Conservation (phyloP, 768 basidiomycete species). For the Boletus subcaerulescens region DNA sequence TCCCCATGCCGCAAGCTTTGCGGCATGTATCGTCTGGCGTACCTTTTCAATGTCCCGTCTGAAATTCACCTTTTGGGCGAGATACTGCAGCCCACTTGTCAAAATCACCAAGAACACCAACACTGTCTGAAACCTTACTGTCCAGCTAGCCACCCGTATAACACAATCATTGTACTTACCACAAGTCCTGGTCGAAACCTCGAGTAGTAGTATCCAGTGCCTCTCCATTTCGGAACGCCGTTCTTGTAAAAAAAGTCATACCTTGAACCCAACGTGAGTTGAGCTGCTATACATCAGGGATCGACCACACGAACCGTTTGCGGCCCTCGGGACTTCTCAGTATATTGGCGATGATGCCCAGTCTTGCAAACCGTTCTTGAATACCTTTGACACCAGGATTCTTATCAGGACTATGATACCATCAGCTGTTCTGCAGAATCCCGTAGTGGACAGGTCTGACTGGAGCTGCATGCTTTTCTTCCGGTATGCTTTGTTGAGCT, state of each 20-base stretch:
- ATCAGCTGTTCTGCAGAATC: constrained; percentile 4
- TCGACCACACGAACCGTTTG: constrained; percentile 54
- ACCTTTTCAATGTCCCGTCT: constrained; percentile 69
- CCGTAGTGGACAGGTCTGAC: constrained; percentile 45
- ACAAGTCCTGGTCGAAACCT: constrained; percentile 92
- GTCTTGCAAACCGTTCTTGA: constrained; percentile 88
- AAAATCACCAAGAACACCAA: constrained; percentile 71
- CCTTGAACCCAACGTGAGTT: constrained; percentile 36
- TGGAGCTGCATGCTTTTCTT: constrained; percentile 88
- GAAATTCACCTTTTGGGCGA: constrained; percentile 78
- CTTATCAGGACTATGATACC: constrained; percentile 79
- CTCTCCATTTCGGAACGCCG: constrained; percentile 95
- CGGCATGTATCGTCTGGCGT: constrained; percentile 54
- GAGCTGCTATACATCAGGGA: not conserved
- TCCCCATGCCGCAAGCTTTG: constrained; percentile 80
- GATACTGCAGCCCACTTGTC: constrained; percentile 77
- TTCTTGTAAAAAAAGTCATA: constrained; percentile 97
- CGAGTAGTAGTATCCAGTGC: constrained; percentile 94
- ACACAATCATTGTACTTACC: constrained; percentile 38
- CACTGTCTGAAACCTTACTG: constrained; percentile 53
- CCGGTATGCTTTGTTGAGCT: constrained; percentile 88
- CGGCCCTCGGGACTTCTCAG: constrained; percentile 73
- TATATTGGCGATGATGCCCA: constrained; percentile 84
- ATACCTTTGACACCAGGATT: constrained; percentile 80
- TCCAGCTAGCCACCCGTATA: not conserved